A percentile compares a stretch with the other conserved stretches of the same genome.
These are phyloP conservation scores for Microsporum audouinii DNA, from an alignment of 2,329 filamentous ascomycete species.

Conservation along the genomic window DNA sequence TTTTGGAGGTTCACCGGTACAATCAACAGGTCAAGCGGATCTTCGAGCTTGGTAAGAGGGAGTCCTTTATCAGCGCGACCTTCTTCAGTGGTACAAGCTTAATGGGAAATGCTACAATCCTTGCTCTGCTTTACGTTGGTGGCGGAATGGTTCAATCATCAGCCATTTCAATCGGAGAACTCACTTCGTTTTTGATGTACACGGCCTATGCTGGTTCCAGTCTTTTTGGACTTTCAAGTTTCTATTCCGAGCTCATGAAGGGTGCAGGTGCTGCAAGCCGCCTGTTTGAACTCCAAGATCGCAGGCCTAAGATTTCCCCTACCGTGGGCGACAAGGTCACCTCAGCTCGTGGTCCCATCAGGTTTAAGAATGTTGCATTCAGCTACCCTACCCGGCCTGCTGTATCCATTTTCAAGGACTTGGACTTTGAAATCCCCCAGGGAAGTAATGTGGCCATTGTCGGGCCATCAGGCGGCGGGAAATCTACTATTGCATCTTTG, in stretches of 20 bases:
- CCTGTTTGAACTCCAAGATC: conserved; percentile 89
- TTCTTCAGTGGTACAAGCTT: conserved; percentile 64
- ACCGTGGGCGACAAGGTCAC: conserved; percentile 69
- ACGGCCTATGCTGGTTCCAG: conserved; percentile 77
- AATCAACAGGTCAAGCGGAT: conserved; percentile 87
- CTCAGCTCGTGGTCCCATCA: conserved; percentile 79
- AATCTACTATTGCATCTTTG: conserved; percentile 88
- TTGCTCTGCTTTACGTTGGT: conserved; percentile 80
- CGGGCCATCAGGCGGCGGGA: conserved; percentile 88
- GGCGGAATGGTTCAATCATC: conserved; percentile 81
- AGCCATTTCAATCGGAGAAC: conserved; percentile 75
- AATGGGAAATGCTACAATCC: conserved; percentile 91
- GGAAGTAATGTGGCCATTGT: conserved; percentile 95
- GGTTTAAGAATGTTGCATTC: conserved; percentile 75
- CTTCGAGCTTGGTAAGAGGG: conserved; percentile 73
- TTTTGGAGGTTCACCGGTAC: conserved; percentile 80
- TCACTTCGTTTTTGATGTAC: conserved; percentile 98
- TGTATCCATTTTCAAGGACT: conserved; percentile 76
- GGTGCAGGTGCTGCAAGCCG: conserved; percentile 93
- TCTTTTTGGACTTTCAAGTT: conserved; percentile 85
- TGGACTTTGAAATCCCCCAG: conserved; percentile 83
- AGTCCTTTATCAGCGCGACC: conserved; percentile 77
- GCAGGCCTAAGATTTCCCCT: conserved; percentile 72
- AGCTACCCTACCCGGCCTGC: conserved; percentile 89
- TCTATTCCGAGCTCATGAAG: conserved; percentile 98